A percentile compares a stretch with the other conserved stretches of the same genome.
phyloP scores from a whole-genome alignment of 2,329 filamentous ascomycete genomes.

The Colletotrichum liriopes region DNA sequence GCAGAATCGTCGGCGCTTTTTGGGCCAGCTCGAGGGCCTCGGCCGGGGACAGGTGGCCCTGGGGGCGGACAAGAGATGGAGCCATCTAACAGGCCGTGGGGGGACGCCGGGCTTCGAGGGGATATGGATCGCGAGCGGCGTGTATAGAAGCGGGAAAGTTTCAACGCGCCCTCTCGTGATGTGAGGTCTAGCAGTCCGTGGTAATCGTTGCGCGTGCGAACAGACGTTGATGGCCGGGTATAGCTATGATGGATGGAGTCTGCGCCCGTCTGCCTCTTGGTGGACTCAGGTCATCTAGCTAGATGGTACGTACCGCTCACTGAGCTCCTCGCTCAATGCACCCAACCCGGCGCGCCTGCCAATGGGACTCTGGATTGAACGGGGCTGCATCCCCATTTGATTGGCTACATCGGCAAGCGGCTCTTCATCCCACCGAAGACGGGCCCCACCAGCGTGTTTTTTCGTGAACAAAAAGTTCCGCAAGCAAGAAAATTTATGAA shows the following conservation, averaged over 20 bases:
- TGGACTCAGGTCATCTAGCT: background rate
- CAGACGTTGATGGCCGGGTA: background rate
- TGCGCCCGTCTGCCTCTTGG: background rate
- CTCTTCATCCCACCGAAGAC: constrained; percentile 23
- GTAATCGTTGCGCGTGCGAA: background rate
- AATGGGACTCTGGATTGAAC: background rate
- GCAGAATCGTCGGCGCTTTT: constrained; percentile 71
- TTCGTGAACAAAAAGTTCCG: constrained; percentile 33
- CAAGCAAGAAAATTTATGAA: constrained; percentile 12
- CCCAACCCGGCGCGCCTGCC: background rate
- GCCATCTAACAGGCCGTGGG: constrained; percentile 56
- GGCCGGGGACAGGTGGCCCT: constrained; percentile 69
- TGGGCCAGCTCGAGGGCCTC: constrained; percentile 73
- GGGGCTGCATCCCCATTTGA: background rate
- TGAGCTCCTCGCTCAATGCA: constrained; percentile 7
- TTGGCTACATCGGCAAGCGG: constrained; percentile 33
- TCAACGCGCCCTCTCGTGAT: background rate
- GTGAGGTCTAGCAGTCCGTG: background rate
- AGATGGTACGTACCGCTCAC: background rate
- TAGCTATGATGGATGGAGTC: background rate
- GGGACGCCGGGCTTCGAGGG: background rate
- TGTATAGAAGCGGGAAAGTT: background rate
- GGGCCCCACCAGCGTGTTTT: constrained; percentile 26
- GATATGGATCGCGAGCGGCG: background rate
- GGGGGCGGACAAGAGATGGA: constrained; percentile 70